A percentile compares a stretch with the other conserved stretches of the same genome.
Conservation (phyloP, 2,329 filamentous ascomycete genomes). For the Myriosclerotinia scirpicola region DNA sequence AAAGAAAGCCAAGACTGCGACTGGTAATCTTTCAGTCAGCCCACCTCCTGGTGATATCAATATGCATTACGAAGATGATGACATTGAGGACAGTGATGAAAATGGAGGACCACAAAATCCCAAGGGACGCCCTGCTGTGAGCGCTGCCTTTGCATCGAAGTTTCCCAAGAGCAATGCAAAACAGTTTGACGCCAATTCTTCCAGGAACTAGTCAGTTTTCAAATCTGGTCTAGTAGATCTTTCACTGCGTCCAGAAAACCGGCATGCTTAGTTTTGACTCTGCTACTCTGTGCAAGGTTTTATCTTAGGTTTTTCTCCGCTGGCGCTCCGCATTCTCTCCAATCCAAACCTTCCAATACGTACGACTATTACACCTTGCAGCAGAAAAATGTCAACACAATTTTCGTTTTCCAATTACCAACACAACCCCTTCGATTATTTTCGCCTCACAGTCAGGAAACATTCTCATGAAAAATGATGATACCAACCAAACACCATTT, state of each 20-base stretch:
- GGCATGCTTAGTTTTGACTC: neutral
- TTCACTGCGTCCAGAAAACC: neutral
- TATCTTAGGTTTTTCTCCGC: neutral
- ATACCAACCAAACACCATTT: too few species aligned
- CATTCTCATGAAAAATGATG: slow-evolving; percentile 7
- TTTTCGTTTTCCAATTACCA: neutral
- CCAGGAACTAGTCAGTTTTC: neutral
- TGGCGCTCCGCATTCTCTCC: neutral
- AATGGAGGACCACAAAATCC: neutral
- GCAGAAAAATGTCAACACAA: neutral
- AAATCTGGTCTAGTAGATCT: rapidly evolving
- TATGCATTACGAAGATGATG: neutral
- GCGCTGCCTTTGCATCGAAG: neutral
- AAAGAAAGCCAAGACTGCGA: neutral
- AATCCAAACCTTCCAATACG: neutral
- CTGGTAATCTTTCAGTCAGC: neutral
- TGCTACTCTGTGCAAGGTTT: rapidly evolving
- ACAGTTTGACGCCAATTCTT: neutral
- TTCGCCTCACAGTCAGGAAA: too few species aligned
- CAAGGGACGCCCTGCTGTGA: neutral
- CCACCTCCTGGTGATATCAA: neutral
- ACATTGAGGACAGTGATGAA: neutral
- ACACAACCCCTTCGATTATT: rapidly evolving
- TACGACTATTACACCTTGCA: neutral
- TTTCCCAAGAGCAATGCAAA: slow-evolving; percentile 2